These are phyloP conservation scores for Cordyceps militaris DNA, from an alignment of 2,329 filamentous ascomycete species.

Conservation along the genomic window DNA sequence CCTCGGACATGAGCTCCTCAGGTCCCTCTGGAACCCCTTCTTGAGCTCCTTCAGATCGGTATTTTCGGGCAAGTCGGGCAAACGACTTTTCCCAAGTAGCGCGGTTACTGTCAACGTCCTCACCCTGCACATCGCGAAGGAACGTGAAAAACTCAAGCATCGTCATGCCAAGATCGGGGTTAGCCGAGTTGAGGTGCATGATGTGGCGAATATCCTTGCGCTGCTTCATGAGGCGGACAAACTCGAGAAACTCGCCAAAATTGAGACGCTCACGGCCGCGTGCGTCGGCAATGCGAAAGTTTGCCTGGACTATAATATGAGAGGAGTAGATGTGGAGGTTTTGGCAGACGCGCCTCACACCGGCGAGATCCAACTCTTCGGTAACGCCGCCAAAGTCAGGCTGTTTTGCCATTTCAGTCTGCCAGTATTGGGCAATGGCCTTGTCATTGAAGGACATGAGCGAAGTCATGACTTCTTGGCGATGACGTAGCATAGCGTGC, in stretches of 20 bases:
- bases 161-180: slow-evolving; percentile 59
- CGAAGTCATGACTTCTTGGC: slow-evolving; percentile 84
- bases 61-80: slow-evolving; percentile 57
- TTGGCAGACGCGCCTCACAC: slow-evolving; percentile 77
- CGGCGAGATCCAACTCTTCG: slow-evolving; percentile 68
- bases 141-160: slow-evolving; percentile 70
- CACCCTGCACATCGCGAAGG: slow-evolving; percentile 63
- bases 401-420: slow-evolving; percentile 69
- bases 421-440: slow-evolving; percentile 79
- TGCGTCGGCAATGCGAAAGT: slow-evolving; percentile 68
- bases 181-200: slow-evolving; percentile 54
- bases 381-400: slow-evolving; percentile 50
- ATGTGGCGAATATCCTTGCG: slow-evolving; percentile 73
- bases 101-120: slow-evolving; percentile 63
- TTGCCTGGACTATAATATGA: slow-evolving; percentile 61
- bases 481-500: slow-evolving; percentile 74
- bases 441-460: slow-evolving; percentile 79
- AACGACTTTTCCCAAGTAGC: slow-evolving; percentile 67
- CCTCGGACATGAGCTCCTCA: slow-evolving; percentile 58
- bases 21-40: slow-evolving; percentile 37
- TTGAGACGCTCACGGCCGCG: slow-evolving; percentile 59
- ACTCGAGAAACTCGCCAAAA: slow-evolving; percentile 74
- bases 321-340: slow-evolving; percentile 90
- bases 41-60: slow-evolving; percentile 38
- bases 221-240: slow-evolving; percentile 76